Percentiles rank a stretch among this genome's conserved stretches.
These are phyloP conservation scores for Candida saitoana DNA, from an alignment of 805 yeast species.

Conservation along the genomic window DNA sequence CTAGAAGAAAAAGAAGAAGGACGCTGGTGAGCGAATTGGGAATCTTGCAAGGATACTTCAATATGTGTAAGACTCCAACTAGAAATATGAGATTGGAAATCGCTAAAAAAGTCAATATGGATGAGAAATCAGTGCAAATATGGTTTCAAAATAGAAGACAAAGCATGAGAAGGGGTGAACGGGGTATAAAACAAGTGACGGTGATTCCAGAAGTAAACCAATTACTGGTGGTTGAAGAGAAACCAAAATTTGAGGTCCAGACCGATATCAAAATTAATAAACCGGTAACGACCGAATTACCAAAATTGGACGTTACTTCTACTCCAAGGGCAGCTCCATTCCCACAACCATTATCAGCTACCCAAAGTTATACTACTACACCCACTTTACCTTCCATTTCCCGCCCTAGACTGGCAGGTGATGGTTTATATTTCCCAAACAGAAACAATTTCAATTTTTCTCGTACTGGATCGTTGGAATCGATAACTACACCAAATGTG, in stretches of 20 bases:
- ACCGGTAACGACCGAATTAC: background rate
- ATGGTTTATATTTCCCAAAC: background rate
- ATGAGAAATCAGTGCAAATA: slow-evolving; percentile 96
- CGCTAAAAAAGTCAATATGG: slow-evolving; percentile 80
- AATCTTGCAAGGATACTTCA: slow-evolving; percentile 77
- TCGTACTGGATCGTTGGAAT: background rate
- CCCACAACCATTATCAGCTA: slow-evolving; percentile 1
- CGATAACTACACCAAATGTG: background rate
- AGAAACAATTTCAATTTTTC: background rate
- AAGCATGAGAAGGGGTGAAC: slow-evolving; percentile 54
- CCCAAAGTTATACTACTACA: slow-evolving; percentile 3
- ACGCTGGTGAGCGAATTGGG: slow-evolving; percentile 85
- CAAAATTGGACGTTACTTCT: background rate
- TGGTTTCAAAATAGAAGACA: slow-evolving; percentile 98
- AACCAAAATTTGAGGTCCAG: background rate
- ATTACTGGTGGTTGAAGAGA: background rate
- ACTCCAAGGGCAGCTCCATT: slow-evolving; percentile 6
- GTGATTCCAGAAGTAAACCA: slow-evolving; percentile 37
- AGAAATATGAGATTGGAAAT: slow-evolving; percentile 70
- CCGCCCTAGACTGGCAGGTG: background rate
- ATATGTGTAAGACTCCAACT: slow-evolving; percentile 75
- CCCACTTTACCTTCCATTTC: background rate
- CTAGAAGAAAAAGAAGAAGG: slow-evolving; percentile 92
- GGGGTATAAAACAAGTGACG: slow-evolving; percentile 36
- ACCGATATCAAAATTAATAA: background rate